phyloP scores from a whole-genome alignment of 192 early-diverging fungal species.

The Rhizophagus clarus region DNA sequence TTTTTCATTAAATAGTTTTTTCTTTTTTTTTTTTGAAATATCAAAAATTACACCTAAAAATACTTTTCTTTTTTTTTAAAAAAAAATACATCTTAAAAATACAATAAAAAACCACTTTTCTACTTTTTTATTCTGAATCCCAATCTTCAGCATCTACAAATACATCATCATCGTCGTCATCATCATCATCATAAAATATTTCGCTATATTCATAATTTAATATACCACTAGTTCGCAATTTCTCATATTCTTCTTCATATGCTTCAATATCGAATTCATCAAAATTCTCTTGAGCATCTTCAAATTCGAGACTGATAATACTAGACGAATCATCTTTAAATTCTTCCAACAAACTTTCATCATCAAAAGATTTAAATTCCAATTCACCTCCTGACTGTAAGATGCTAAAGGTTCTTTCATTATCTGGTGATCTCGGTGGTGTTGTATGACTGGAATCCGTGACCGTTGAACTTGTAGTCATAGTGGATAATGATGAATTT shows the following conservation, averaged over 20 bases:
- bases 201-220: conserved; percentile 16
- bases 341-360: background rate
- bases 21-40: too few relatives aligned
- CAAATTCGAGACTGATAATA: background rate
- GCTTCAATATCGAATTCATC: background rate
- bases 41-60: too few relatives aligned
- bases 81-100: too few relatives aligned
- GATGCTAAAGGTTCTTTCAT: background rate
- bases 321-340: conserved; percentile 11
- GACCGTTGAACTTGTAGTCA: background rate
- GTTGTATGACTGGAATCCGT: background rate
- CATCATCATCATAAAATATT: conserved; percentile 7
- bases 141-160: conserved; percentile 17
- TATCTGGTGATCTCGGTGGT: background rate
- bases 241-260: conserved; percentile 4
- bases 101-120: too few relatives aligned
- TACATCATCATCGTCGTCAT: conserved; percentile 23
- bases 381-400: background rate
- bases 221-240: background rate
- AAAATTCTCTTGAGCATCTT: background rate
- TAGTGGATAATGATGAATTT: conserved; percentile 3
- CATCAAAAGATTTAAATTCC: background rate
- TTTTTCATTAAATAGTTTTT: too few relatives aligned
- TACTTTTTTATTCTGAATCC: background rate
- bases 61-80: too few relatives aligned